phyloP scores from a whole-genome alignment of 2,329 filamentous ascomycete species.

The Colletotrichum horii region DNA sequence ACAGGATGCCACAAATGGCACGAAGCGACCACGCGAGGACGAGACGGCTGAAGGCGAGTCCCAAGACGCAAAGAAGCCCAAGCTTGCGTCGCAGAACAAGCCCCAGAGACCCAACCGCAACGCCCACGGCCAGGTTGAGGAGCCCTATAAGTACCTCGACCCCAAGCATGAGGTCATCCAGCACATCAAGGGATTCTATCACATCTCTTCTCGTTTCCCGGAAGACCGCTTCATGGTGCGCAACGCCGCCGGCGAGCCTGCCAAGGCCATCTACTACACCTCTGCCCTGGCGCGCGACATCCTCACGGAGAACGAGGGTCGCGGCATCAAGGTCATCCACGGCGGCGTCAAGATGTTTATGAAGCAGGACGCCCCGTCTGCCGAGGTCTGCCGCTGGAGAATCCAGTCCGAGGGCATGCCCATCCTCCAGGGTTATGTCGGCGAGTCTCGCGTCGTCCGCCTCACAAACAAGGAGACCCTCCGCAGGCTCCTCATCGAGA shows the following conservation, averaged over 20 bases:
- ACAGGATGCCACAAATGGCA: conserved; percentile 25
- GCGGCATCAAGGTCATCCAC: conserved; percentile 94
- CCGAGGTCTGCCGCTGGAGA: conserved; percentile 89
- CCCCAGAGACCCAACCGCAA: conserved; percentile 45
- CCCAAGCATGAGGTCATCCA: conserved; percentile 77
- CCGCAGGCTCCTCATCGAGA: conserved; percentile 83
- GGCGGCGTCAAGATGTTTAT: conserved; percentile 99
- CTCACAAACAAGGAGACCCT: conserved; percentile 82
- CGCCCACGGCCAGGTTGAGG: conserved; percentile 69
- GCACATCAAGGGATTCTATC: conserved; percentile 83
- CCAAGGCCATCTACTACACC: conserved; percentile 97
- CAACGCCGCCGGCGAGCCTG: conserved; percentile 85
- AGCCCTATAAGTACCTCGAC: conserved; percentile 91
- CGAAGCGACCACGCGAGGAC: conserved; percentile 38
- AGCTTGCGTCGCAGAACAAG: conserved; percentile 36
- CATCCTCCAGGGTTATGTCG: conserved; percentile 90
- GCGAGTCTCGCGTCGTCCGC: conserved; percentile 75
- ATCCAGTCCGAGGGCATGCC: conserved; percentile 95
- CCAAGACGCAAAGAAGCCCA: conserved; percentile 44
- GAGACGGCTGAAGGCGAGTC: conserved; percentile 36
- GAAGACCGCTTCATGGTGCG: conserved; percentile 93
- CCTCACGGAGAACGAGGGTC: conserved; percentile 83
- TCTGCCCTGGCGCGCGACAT: conserved; percentile 85
- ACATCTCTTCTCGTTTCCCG: conserved; percentile 83
- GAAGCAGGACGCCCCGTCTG: conserved; percentile 90